These are phyloP conservation scores for Zizania palustris DNA, from an alignment of 202 grass and related monocot genomes.

Conservation along the genomic window DNA sequence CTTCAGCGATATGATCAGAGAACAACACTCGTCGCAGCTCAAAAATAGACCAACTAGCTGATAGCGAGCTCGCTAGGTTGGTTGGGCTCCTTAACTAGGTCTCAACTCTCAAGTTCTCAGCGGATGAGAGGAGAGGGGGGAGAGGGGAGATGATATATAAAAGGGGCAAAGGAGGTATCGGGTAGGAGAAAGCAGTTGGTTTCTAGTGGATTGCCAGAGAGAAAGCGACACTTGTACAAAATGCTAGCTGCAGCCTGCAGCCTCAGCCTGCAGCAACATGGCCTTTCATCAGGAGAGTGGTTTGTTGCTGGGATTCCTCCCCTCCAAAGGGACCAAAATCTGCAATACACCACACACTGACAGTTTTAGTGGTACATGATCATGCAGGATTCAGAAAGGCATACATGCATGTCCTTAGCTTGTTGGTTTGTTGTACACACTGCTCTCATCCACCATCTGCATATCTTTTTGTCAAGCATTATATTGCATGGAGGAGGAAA, in stretches of 20 bases:
- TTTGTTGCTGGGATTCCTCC: constrained; percentile 74
- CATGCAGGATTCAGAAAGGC: constrained; percentile 52
- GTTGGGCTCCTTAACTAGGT: constrained; percentile 22
- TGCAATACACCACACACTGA: constrained; percentile 42
- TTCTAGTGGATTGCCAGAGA: constrained; percentile 46
- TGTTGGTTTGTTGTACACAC: constrained; percentile 19
- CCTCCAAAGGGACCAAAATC: constrained; percentile 19
- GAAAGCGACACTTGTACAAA: constrained; percentile 38
- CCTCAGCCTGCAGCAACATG: neutral
- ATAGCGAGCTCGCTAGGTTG: constrained; percentile 2
- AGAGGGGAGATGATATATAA: constrained; percentile 26
- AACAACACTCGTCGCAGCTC: neutral
- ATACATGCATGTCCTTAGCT: neutral
- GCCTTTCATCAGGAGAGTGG: constrained; percentile 39
- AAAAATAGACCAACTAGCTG: neutral
- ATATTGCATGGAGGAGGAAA: neutral
- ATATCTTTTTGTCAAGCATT: no score
- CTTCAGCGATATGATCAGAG: neutral
- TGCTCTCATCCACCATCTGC: neutral
- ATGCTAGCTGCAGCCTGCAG: neutral
- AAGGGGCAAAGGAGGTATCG: constrained; percentile 41
- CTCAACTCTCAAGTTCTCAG: neutral
- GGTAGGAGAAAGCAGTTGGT: constrained; percentile 54
- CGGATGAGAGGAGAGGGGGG: neutral
- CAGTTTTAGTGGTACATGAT: constrained; percentile 49